Evolutionary conservation across 2,329 filamentous ascomycete species (phyloP).

Genomic region (Bipolaris sorokiniana): DNA sequence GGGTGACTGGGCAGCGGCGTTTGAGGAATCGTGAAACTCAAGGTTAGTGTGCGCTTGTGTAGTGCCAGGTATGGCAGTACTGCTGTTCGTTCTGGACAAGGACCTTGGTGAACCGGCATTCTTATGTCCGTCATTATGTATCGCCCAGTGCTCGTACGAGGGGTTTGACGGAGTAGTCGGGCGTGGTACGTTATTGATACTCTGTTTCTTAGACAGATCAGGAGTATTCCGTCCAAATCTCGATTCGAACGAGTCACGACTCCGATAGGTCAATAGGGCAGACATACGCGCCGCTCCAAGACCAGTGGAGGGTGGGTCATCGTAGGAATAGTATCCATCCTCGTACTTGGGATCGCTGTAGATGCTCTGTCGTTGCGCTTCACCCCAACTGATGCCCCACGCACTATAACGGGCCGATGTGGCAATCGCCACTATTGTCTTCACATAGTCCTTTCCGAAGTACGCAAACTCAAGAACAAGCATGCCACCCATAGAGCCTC

Average conservation of each 20-base stretch:
- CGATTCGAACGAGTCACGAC: constrained; percentile 94
- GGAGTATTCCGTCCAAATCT: constrained; percentile 93
- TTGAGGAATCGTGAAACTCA: constrained; percentile 55
- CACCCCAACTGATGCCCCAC: constrained; percentile 91
- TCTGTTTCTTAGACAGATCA: constrained; percentile 81
- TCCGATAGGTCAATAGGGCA: constrained; percentile 92
- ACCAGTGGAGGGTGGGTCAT: constrained; percentile 84
- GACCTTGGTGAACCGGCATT: constrained; percentile 54
- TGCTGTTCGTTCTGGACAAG: constrained; percentile 46
- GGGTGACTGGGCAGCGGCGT: constrained; percentile 35
- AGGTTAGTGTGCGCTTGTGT: constrained; percentile 49
- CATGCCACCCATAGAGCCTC: constrained; percentile 88
- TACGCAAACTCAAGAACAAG: constrained; percentile 92
- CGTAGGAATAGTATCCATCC: constrained; percentile 89
- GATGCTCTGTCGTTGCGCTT: constrained; percentile 89
- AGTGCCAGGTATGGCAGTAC: constrained; percentile 28
- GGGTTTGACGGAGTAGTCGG: constrained; percentile 48
- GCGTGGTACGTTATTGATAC: constrained; percentile 72
- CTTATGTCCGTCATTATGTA: constrained; percentile 60
- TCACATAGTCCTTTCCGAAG: constrained; percentile 84
- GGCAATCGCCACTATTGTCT: constrained; percentile 80
- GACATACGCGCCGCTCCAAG: constrained; percentile 96
- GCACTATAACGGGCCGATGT: constrained; percentile 85
- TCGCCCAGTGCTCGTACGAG: constrained; percentile 56
- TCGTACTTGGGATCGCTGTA: constrained; percentile 99